These are phyloP conservation scores for Chlorella sp. DNA, from an alignment of 139 green algal genomes.

Conservation along the genomic window DNA sequence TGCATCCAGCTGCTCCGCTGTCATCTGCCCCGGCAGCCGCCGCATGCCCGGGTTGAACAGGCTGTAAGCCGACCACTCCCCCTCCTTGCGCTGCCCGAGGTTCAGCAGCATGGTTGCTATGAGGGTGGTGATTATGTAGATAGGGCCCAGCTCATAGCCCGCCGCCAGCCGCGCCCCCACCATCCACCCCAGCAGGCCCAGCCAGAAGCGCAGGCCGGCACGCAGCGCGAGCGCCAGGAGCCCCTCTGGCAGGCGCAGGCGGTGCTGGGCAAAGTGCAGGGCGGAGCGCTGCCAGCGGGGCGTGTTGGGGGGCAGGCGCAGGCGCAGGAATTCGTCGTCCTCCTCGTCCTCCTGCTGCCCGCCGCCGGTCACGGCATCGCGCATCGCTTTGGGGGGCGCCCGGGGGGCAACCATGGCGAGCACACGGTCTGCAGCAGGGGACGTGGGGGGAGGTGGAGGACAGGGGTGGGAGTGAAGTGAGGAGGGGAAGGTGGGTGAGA, in stretches of 20 bases:
- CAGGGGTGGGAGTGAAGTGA: neutral
- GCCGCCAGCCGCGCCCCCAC: constrained; percentile 34
- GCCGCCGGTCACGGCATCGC: neutral
- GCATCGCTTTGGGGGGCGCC: neutral
- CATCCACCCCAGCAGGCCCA: constrained; percentile 50
- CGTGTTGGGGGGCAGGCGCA: constrained; percentile 16
- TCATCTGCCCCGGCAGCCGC: constrained; percentile 62
- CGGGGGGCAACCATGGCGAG: constrained; percentile 30
- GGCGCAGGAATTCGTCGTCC: neutral
- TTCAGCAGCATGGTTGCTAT: constrained; percentile 61
- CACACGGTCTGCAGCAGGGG: neutral
- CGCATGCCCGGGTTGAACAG: constrained; percentile 60
- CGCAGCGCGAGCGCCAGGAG: constrained; percentile 38
- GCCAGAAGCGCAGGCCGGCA: constrained; percentile 31
- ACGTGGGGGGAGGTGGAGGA: neutral
- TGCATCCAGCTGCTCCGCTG: constrained; percentile 56
- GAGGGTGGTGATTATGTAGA: constrained; percentile 43
- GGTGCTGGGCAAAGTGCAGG: constrained; percentile 23
- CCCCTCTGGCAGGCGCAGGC: constrained; percentile 43
- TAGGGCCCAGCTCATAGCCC: constrained; percentile 32
- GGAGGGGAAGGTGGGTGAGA: neutral
- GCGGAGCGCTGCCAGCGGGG: neutral
- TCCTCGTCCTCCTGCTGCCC: constrained; percentile 19
- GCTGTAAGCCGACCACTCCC: constrained; percentile 50
- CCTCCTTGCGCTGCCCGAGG: constrained; percentile 52